Evolutionary conservation across 306 rosid genomes (phyloP).

Genomic region (Lathyrus oleraceus): DNA sequence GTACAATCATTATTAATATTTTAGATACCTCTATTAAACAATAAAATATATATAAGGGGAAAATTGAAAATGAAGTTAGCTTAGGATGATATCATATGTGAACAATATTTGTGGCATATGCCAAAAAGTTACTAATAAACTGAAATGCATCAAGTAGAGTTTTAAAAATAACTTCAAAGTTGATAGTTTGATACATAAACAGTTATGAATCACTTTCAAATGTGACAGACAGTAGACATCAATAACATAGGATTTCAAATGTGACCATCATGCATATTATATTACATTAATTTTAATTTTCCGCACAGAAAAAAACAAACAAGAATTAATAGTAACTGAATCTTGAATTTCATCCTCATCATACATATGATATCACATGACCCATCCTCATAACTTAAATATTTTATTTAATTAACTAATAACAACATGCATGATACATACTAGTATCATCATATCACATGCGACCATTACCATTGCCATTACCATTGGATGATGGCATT

Average conservation of each 20-base stretch:
- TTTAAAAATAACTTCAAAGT: neutral
- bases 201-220: neutral
- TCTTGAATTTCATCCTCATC: neutral
- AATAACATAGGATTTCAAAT: neutral
- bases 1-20: too few species aligned
- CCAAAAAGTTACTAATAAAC: neutral
- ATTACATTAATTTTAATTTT: too few species aligned
- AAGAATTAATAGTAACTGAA: neutral
- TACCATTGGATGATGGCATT: constrained; percentile 32
- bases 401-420: neutral
- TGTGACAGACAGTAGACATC: neutral
- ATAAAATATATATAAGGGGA: too few species aligned
- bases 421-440: too few species aligned
- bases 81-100: neutral
- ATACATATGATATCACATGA: neutral
- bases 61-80: neutral
- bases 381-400: neutral
- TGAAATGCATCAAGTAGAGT: neutral
- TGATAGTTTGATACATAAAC: neutral
- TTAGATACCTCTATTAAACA: too few species aligned
- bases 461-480: too few species aligned
- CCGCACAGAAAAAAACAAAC: neutral
- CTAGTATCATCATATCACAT: too few species aligned
- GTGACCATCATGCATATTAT: neutral
- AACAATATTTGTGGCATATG: neutral